Conservation (phyloP, 495 filamentous ascomycete species). For the Penicillium coffeae region DNA sequence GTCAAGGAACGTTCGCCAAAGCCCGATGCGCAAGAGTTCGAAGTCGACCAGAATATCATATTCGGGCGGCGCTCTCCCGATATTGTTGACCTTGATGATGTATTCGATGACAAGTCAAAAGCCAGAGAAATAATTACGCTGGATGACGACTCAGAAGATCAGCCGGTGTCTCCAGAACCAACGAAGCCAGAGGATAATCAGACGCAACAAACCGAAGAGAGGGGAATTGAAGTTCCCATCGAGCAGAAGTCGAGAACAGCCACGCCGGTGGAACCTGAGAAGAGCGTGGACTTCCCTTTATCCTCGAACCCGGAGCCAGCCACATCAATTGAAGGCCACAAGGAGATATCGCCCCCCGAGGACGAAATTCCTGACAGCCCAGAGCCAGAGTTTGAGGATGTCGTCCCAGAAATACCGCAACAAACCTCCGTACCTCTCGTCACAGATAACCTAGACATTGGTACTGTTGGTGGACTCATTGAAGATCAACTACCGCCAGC, state of each 20-base stretch:
- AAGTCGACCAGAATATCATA: conserved; percentile 34
- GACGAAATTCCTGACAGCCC: conserved; percentile 19
- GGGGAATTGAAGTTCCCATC: neutral
- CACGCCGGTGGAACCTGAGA: too few relatives aligned
- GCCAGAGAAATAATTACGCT: conserved; percentile 41
- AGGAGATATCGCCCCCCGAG: neutral
- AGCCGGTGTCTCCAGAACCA: neutral
- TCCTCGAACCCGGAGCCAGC: neutral
- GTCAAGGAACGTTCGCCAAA: conserved; percentile 26
- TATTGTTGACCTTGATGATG: conserved; percentile 44
- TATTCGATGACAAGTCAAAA: conserved; percentile 23
- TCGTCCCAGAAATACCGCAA: conserved; percentile 17
- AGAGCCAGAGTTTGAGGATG: conserved; percentile 54
- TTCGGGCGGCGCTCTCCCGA: conserved; percentile 39
- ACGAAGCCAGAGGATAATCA: neutral
- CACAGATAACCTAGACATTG: too few relatives aligned
- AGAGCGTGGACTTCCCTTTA: too few relatives aligned
- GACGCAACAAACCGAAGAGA: neutral
- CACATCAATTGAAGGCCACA: neutral
- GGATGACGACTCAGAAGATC: conserved; percentile 17
- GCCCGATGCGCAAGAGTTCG: conserved; percentile 12
- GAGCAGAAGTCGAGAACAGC: too few relatives aligned
- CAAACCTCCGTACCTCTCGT: too few relatives aligned
- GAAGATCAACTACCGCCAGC: conserved; percentile 21
- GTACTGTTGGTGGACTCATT: too few relatives aligned